These are phyloP conservation scores for Isoetes engelmannii DNA, from an alignment of 83 land plant genomes.

Conservation along the genomic window DNA sequence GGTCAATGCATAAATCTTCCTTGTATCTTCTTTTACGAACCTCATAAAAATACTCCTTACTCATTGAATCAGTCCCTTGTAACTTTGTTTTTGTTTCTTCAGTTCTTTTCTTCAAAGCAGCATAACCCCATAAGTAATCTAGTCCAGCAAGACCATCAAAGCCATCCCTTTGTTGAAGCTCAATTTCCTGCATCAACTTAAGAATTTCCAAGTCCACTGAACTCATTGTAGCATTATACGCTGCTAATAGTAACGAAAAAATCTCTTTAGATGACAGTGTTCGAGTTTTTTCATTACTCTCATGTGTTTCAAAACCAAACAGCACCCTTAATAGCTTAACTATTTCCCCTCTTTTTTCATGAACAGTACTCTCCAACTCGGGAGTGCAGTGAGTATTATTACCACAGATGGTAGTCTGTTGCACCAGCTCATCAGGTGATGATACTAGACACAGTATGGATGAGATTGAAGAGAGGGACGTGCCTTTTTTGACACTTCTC, in stretches of 20 bases:
- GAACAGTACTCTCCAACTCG: no score
- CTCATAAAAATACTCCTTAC: slow-evolving; percentile 44
- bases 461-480: no score
- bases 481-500: no score
- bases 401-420: no score
- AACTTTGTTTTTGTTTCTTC: slow-evolving; percentile 28
- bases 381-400: no score
- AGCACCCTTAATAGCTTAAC: slow-evolving; percentile 59
- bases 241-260: slow-evolving; percentile 56
- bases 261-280: slow-evolving; percentile 53
- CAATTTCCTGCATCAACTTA: slow-evolving; percentile 59
- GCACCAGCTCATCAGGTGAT: no score
- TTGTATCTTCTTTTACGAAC: slow-evolving; percentile 46
- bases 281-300: slow-evolving; percentile 18
- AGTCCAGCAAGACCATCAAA: slow-evolving; percentile 37
- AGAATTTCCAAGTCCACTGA: slow-evolving; percentile 59
- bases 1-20: slow-evolving; percentile 65
- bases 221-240: slow-evolving; percentile 65
- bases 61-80: slow-evolving; percentile 6
- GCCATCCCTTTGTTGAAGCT: slow-evolving; percentile 29
- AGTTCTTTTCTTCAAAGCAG: slow-evolving; percentile 50
- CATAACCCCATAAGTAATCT: slow-evolving; percentile 87
- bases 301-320: slow-evolving; percentile 9
- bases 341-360: slow-evolving; percentile 50
- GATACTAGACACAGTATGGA: no score